phyloP scores from a whole-genome alignment of 306 rosid genomes.

The Prunus fruticosa region DNA sequence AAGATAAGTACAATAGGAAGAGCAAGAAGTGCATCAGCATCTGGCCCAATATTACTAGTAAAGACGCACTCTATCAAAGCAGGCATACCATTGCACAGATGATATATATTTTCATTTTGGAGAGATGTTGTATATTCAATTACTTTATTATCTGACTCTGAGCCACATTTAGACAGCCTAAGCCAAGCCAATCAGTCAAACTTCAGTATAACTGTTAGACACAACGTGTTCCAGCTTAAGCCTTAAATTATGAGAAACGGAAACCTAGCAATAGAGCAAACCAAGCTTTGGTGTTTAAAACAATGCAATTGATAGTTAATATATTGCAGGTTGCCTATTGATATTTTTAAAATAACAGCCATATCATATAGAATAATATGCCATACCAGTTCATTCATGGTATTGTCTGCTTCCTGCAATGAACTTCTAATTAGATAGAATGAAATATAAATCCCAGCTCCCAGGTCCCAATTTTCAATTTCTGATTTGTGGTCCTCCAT shows the following conservation, averaged over 20 bases:
- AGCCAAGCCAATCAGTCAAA: not conserved
- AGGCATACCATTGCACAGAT: not conserved
- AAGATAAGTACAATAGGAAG: not conserved
- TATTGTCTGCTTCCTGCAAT: slow-evolving; percentile 57
- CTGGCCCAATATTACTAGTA: not conserved
- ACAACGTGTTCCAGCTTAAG: slow-evolving; percentile 11
- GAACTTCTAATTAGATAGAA: slow-evolving; percentile 73
- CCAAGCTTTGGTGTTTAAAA: not conserved
- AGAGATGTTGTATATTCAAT: not conserved
- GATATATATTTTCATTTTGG: not conserved
- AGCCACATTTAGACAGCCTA: not conserved
- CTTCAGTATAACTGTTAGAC: not conserved
- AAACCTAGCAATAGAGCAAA: not conserved
- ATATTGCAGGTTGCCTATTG: not conserved
- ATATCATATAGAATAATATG: slow-evolving; percentile 1
- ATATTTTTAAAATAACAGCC: not conserved
- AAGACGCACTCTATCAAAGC: not conserved
- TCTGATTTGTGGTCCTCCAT: slow-evolving; percentile 93
- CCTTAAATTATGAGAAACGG: slow-evolving; percentile 2
- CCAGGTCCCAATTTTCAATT: slow-evolving; percentile 96
- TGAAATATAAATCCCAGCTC: slow-evolving; percentile 89
- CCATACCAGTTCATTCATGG: slow-evolving; percentile 65
- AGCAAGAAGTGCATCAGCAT: not conserved
- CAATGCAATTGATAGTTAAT: not conserved
- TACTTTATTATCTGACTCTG: not conserved